These are phyloP conservation scores for Trichoderma endophyticum DNA, from an alignment of 2,329 filamentous ascomycete genomes.

Conservation along the genomic window DNA sequence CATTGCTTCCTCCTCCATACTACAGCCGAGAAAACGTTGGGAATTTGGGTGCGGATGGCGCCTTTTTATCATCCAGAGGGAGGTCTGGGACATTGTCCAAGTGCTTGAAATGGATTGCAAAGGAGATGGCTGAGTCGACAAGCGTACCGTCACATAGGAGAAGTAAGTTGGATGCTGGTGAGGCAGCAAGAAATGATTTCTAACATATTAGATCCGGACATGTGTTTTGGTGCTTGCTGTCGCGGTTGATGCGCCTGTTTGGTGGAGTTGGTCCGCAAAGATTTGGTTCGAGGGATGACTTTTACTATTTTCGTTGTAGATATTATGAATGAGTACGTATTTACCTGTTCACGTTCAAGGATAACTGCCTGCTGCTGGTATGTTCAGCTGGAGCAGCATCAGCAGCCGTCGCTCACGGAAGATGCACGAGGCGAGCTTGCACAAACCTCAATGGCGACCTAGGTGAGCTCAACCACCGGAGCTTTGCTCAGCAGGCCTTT, in stretches of 20 bases:
- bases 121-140: background rate
- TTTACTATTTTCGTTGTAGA: background rate
- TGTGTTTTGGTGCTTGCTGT: slow-evolving; percentile 10
- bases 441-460: background rate
- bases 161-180: background rate
- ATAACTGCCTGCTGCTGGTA: too few species aligned
- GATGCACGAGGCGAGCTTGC: background rate
- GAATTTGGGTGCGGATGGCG: background rate
- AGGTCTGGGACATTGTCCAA: background rate
- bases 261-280: background rate
- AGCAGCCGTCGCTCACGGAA: background rate
- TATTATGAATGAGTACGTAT: background rate
- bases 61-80: background rate
- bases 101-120: slow-evolving; percentile 8
- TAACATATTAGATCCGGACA: slow-evolving; percentile 1
- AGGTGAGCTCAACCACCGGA: background rate
- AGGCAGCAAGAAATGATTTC: background rate
- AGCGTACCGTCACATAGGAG: background rate
- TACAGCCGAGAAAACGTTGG: background rate
- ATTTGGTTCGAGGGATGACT: background rate
- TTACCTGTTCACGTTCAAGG: background rate
- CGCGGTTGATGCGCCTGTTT: background rate
- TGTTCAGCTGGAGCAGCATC: background rate
- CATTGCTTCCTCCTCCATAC: background rate
- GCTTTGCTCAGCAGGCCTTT: background rate